Evolutionary conservation across 768 basidiomycete species (phyloP).

Genomic region (Rhodosporidiobolus sp.): DNA sequence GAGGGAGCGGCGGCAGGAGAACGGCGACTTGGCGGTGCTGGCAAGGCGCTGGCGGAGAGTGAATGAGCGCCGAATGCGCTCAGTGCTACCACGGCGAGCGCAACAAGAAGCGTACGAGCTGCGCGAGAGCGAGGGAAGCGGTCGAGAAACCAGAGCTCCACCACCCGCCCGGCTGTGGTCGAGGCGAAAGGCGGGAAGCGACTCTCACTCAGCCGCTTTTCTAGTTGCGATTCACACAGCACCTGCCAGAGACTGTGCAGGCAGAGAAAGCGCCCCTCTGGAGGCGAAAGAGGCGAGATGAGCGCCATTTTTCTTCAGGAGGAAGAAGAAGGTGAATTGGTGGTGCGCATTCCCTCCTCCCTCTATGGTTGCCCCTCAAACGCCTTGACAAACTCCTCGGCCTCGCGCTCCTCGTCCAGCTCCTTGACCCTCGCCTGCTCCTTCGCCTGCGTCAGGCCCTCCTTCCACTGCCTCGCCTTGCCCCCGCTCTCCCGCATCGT

Average conservation of each 20-base stretch:
- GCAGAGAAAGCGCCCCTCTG: too few species aligned
- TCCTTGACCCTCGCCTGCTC: conserved; percentile 5
- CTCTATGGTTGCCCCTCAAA: conserved; percentile 1
- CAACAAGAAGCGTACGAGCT: too few species aligned
- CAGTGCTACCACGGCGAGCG: too few species aligned
- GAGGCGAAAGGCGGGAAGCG: too few species aligned
- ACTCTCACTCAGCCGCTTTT: too few species aligned
- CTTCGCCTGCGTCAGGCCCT: conserved; percentile 15
- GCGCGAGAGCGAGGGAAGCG: not conserved
- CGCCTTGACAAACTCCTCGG: conserved; percentile 12
- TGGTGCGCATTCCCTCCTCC: not conserved
- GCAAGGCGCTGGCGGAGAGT: not conserved
- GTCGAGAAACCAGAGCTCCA: not conserved
- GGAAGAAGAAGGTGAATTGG: too few species aligned
- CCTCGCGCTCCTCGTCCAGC: conserved; percentile 3
- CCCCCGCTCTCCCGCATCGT: conserved; percentile 15
- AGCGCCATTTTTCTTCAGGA: too few species aligned
- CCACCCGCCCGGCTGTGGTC: too few species aligned
- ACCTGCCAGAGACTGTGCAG: too few species aligned
- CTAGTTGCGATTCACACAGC: too few species aligned
- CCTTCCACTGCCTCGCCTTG: conserved; percentile 22
- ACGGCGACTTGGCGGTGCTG: not conserved
- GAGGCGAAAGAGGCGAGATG: too few species aligned
- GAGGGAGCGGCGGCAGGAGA: not conserved
- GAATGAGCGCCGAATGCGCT: not conserved